Percentiles rank a stretch among this genome's conserved stretches.
These are phyloP conservation scores for Lactifluus piperatus DNA, from an alignment of 768 basidiomycete species.

Conservation along the genomic window DNA sequence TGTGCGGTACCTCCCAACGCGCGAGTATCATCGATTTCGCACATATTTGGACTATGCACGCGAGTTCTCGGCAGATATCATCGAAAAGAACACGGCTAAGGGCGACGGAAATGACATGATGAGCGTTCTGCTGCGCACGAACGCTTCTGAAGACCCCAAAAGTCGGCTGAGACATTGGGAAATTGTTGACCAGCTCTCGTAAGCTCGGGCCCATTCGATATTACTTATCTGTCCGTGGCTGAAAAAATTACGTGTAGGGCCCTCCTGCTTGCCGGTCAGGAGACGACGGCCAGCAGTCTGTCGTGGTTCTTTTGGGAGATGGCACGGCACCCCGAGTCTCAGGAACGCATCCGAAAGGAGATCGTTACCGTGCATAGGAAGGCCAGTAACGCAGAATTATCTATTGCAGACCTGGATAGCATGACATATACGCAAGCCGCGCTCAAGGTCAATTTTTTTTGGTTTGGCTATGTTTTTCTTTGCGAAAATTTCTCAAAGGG, in stretches of 20 bases:
- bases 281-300: slow-evolving; percentile 19
- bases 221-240: not conserved
- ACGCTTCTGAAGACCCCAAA: slow-evolving; percentile 1
- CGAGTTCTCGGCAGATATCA: not conserved
- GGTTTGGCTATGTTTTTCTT: not conserved
- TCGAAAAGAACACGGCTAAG: not conserved
- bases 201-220: not conserved
- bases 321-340: slow-evolving; percentile 14
- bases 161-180: not conserved
- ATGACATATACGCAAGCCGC: slow-evolving; percentile 9
- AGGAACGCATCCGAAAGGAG: slow-evolving; percentile 17
- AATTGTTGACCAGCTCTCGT: slow-evolving; percentile 13
- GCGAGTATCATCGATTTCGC: slow-evolving; percentile 7
- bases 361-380: slow-evolving; percentile 1
- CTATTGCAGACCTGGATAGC: slow-evolving; percentile 10
- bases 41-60: not conserved
- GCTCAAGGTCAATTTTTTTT: slow-evolving; percentile 7
- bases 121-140: slow-evolving; percentile 8
- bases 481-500: not conserved
- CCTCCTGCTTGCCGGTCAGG: slow-evolving; percentile 21
- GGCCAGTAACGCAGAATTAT: not conserved
- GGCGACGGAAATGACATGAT: slow-evolving; percentile 5
- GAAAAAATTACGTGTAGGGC: not conserved
- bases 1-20: slow-evolving; percentile 3
- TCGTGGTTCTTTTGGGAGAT: slow-evolving; percentile 20